phyloP scores from a whole-genome alignment of 2,329 filamentous ascomycete species.

The Phialemoniopsis sp. region DNA sequence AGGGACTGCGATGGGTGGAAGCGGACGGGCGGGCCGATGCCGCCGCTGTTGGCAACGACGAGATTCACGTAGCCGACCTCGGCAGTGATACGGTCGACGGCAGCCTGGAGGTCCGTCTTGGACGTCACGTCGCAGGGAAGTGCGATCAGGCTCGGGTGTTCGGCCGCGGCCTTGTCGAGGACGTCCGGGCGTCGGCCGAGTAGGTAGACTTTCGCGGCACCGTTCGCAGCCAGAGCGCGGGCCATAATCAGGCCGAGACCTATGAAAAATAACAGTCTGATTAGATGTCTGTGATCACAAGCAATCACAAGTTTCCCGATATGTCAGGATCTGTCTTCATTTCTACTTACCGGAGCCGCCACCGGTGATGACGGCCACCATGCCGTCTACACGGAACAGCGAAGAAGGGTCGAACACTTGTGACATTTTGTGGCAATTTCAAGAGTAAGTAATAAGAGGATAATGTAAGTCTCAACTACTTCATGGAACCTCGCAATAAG shows the following conservation, averaged over 20 bases:
- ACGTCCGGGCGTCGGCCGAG: conserved; percentile 3
- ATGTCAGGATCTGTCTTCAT: no score
- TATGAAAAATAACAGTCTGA: no score
- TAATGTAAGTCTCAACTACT: no score
- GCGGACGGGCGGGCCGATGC: conserved; percentile 16
- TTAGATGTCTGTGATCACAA: no score
- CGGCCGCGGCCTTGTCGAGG: background rate
- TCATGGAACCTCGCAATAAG: no score
- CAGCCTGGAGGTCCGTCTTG: conserved; percentile 45
- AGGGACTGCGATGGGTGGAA: conserved; percentile 6
- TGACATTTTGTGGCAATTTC: no score
- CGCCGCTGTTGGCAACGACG: conserved; percentile 50
- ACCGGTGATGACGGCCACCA: conserved; percentile 8
- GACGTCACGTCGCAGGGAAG: conserved; percentile 24
- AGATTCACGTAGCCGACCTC: conserved; percentile 55
- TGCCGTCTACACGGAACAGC: conserved; percentile 5
- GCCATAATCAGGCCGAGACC: no score
- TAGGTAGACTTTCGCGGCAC: conserved; percentile 5
- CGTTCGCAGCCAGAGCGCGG: conserved; percentile 5
- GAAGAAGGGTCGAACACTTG: background rate
- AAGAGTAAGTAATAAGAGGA: no score
- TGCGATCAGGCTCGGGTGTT: no score
- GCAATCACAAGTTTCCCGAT: no score
- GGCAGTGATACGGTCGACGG: conserved; percentile 46
- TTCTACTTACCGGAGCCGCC: conserved; percentile 8